Evolutionary conservation across 345 rosid species (phyloP).

Genomic region (Arabidopsis arenosa): DNA sequence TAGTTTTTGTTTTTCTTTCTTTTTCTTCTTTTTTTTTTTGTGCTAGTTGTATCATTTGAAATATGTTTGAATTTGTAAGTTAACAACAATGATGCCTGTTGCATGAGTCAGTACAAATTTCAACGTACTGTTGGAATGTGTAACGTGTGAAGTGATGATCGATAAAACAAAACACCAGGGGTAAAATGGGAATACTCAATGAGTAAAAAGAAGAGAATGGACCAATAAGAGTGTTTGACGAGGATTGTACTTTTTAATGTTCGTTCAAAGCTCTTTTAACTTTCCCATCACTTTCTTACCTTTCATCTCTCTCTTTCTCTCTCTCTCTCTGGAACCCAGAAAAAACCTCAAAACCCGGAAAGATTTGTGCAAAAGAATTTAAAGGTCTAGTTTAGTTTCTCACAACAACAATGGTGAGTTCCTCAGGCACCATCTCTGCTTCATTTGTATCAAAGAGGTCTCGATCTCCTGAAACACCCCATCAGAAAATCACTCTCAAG

Average conservation of each 20-base stretch:
- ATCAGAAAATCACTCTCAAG: conserved; percentile 19
- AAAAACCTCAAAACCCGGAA: neutral
- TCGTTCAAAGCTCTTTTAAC: neutral
- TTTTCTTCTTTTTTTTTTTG: neutral
- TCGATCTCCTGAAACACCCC: conserved; percentile 25
- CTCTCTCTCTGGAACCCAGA: conserved; percentile 5
- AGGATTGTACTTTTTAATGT: conserved; percentile 24
- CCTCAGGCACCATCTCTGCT: conserved; percentile 38
- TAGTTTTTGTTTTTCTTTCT: neutral
- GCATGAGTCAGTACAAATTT: conserved; percentile 32
- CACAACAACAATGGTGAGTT: conserved; percentile 37
- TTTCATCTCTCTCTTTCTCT: neutral
- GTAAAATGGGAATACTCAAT: conserved; percentile 13
- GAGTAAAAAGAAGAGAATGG: neutral
- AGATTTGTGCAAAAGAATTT: neutral
- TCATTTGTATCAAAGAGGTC: conserved; percentile 38
- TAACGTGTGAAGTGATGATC: conserved; percentile 23
- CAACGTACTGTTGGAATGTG: conserved; percentile 32
- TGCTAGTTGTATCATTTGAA: conserved; percentile 6
- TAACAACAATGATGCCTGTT: conserved; percentile 15
- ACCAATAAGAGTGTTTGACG: conserved; percentile 24
- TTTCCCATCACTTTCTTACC: neutral
- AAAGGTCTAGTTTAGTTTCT: neutral
- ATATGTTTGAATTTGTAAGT: conserved; percentile 14
- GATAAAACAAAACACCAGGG: conserved; percentile 17